Conservation (phyloP, 2,329 filamentous ascomycete genomes). For the Westerdykella ornata region DNA sequence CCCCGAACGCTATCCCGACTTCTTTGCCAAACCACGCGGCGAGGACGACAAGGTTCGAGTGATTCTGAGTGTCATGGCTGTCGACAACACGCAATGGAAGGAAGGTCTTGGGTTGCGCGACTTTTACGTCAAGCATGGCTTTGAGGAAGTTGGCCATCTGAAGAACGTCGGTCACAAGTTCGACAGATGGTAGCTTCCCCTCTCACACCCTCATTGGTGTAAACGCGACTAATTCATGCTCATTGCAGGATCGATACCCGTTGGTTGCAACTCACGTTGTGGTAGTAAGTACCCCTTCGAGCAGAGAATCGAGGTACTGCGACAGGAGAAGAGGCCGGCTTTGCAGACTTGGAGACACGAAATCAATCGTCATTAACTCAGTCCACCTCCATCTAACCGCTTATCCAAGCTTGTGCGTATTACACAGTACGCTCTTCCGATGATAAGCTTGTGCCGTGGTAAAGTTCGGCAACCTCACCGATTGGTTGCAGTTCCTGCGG, state of each 20-base stretch:
- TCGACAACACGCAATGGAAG: conserved; percentile 30
- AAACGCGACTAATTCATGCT: conserved; percentile 5
- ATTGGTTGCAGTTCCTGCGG: too few relatives aligned
- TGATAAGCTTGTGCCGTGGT: too few relatives aligned
- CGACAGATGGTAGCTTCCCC: conserved; percentile 29
- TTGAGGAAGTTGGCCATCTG: conserved; percentile 36
- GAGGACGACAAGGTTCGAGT: conserved; percentile 24
- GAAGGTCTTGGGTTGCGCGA: conserved; percentile 30
- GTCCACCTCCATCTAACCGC: background rate
- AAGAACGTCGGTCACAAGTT: conserved; percentile 37
- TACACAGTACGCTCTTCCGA: background rate
- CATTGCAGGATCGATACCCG: conserved; percentile 17
- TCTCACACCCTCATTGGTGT: conserved; percentile 1
- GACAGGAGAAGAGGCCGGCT: too few relatives aligned
- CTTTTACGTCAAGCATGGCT: conserved; percentile 38
- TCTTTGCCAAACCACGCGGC: conserved; percentile 3
- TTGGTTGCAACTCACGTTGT: conserved; percentile 18
- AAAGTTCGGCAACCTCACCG: background rate
- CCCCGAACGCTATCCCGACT: conserved; percentile 12
- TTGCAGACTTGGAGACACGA: too few relatives aligned
- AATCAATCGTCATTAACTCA: background rate
- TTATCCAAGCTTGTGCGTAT: background rate
- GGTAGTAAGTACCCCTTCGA: conserved; percentile 3
- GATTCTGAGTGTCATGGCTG: conserved; percentile 36
- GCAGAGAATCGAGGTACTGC: too few relatives aligned